A percentile compares a stretch with the other conserved stretches of the same genome.
Conservation (phyloP, 495 filamentous ascomycete genomes). For the Hypoxylon trugodes region DNA sequence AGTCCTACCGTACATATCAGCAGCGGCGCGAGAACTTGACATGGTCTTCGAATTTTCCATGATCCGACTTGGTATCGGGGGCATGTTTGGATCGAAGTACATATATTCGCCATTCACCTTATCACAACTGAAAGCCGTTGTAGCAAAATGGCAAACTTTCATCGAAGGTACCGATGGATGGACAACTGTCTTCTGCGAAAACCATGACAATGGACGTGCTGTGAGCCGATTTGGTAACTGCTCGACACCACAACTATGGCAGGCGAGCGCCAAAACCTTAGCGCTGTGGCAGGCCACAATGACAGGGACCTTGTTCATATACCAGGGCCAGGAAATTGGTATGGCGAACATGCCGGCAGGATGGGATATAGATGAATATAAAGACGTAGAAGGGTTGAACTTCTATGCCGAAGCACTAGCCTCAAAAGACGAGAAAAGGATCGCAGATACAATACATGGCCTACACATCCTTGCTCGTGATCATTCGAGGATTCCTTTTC, state of each 20-base stretch:
- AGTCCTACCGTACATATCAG: slow-evolving; percentile 66
- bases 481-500: slow-evolving; percentile 66
- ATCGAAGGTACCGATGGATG: slow-evolving; percentile 75
- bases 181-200: slow-evolving; percentile 78
- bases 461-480: slow-evolving; percentile 66
- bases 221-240: slow-evolving; percentile 66
- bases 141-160: slow-evolving; percentile 71
- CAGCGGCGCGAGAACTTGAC: slow-evolving; percentile 68
- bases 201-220: slow-evolving; percentile 74
- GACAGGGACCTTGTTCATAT: slow-evolving; percentile 75
- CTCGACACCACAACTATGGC: slow-evolving; percentile 55
- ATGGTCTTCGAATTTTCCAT: slow-evolving; percentile 82
- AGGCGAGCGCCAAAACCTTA: slow-evolving; percentile 67
- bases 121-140: slow-evolving; percentile 63
- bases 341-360: slow-evolving; percentile 73
- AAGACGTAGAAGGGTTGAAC: slow-evolving; percentile 74
- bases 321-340: slow-evolving; percentile 80
- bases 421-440: slow-evolving; percentile 50
- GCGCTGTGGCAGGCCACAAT: slow-evolving; percentile 66
- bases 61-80: slow-evolving; percentile 63
- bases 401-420: slow-evolving; percentile 61
- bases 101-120: slow-evolving; percentile 58
- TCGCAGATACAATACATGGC: slow-evolving; percentile 62
- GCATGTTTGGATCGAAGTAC: slow-evolving; percentile 46
- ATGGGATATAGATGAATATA: slow-evolving; percentile 74